Base-by-base conservation (phyloP, 306 rosid genomes). In the Vicia villosa region DNA sequence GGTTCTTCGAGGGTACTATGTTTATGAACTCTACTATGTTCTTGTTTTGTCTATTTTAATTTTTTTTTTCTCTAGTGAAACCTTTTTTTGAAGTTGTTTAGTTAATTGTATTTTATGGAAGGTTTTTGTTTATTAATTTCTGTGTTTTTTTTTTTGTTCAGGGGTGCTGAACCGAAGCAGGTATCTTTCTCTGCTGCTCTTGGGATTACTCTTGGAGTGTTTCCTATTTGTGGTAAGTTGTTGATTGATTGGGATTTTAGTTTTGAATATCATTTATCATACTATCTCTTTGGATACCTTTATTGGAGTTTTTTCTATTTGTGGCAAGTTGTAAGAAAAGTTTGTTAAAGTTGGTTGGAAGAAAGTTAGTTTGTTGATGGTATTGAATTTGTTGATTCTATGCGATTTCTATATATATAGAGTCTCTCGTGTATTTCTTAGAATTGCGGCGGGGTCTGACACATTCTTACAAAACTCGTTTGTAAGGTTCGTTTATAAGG, bases 131-230 rank as follows among this genome's bases (percentile, higher is more conserved):
- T 6, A 34, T 34, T 34, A 7, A 34, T 7, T 7, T 34, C 38
- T 34, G 38, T 34, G n/a, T n/a, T n/a, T n/a, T 34, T 21, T 8
- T 11, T 12, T 57, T n/a, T 30, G 36, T 58, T 32, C 64, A 59
- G 64, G 15, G 64, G 64, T 59, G 43, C 43, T 32, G 42, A 59
- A 1, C 64, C 64, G 7, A 59, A 59, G 22, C 64, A 30, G 14
- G 32, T 59, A 19, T 30, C 64, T 59, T 59, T 32, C 64, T 59
- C 64, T 59, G 43, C 64, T 59, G 64, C 64, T 13, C 64, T 59
- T 59, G 64, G 64, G 3, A 30, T 59, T 15, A 32, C 64, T 15
- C 24, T 59, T 59, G 64, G 64, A 59, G 24, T 59, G 10, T 59
- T 59, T 59, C 64, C 64, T 59, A 59, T 59, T 59, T 59, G 64